These are phyloP conservation scores for Lepidium sativum DNA, from an alignment of 345 rosid species.

Conservation along the genomic window DNA sequence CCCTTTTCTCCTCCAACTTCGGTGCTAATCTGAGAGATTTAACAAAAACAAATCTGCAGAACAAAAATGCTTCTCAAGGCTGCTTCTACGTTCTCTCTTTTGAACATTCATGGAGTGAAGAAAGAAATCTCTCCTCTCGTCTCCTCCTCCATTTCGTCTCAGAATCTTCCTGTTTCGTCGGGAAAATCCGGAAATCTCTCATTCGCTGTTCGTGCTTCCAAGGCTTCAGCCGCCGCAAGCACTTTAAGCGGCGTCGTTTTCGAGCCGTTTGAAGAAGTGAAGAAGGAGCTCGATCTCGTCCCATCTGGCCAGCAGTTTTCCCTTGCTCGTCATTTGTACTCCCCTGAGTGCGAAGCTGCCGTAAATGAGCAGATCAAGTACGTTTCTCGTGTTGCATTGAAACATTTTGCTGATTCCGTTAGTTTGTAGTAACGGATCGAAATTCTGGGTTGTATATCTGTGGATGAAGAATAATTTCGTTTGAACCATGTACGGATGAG, in stretches of 20 bases:
- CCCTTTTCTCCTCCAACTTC: neutral
- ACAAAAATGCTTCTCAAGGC: slow-evolving; percentile 46
- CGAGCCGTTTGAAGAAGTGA: slow-evolving; percentile 69
- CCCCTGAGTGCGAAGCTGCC: slow-evolving; percentile 56
- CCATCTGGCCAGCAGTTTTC: slow-evolving; percentile 41
- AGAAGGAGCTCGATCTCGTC: slow-evolving; percentile 52
- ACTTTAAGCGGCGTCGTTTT: slow-evolving; percentile 32
- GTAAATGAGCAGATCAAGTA: slow-evolving; percentile 81
- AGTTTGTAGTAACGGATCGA: neutral
- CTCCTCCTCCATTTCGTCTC: slow-evolving; percentile 16
- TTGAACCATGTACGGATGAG: neutral
- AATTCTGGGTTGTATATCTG: neutral
- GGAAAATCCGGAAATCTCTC: slow-evolving; percentile 11
- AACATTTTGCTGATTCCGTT: neutral
- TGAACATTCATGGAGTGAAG: slow-evolving; percentile 23
- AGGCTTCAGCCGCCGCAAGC: neutral
- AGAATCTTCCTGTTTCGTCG: slow-evolving; percentile 12
- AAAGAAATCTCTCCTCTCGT: slow-evolving; percentile 12
- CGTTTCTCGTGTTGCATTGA: neutral
- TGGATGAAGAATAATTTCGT: neutral
- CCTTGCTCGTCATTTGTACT: slow-evolving; percentile 57
- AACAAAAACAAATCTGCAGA: neutral
- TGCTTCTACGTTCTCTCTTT: slow-evolving; percentile 32
- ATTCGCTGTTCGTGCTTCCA: slow-evolving; percentile 18
- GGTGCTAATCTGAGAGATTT: neutral